These are phyloP conservation scores for Echria macrotheca DNA, from an alignment of 495 filamentous ascomycete species.

Conservation along the genomic window DNA sequence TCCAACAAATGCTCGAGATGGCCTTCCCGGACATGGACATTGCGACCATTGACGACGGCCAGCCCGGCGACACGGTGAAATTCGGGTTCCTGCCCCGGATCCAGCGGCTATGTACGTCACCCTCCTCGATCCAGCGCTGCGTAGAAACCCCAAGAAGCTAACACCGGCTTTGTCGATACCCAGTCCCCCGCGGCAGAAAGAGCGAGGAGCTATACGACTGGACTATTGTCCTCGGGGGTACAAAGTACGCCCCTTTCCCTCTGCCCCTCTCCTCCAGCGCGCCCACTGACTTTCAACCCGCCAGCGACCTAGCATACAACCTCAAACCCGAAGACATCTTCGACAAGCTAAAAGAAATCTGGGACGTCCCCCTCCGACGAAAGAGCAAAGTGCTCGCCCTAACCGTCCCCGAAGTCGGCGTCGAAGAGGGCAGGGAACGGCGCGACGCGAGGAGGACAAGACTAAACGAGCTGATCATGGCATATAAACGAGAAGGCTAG, in stretches of 20 bases:
- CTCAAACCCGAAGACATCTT: slow-evolving; percentile 31
- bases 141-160: not conserved
- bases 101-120: slow-evolving; percentile 34
- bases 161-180: not conserved
- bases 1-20: slow-evolving; percentile 35
- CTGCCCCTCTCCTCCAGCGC: not conserved
- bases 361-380: slow-evolving; percentile 40
- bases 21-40: slow-evolving; percentile 33
- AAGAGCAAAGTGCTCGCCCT: slow-evolving; percentile 53
- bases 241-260: slow-evolving; percentile 41
- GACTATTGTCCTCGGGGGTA: slow-evolving; percentile 52
- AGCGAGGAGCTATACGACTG: slow-evolving; percentile 32
- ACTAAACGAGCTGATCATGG: slow-evolving; percentile 50
- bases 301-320: slow-evolving; percentile 41
- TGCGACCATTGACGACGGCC: slow-evolving; percentile 36
- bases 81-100: slow-evolving; percentile 45
- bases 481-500: slow-evolving; percentile 39
- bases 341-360: slow-evolving; percentile 37
- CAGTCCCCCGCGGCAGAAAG: not conserved
- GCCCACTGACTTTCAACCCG: not conserved
- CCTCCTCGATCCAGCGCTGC: not conserved
- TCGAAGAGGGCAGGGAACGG: slow-evolving; percentile 11
- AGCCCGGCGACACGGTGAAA: slow-evolving; percentile 47
- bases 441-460: slow-evolving; percentile 35
- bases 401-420: slow-evolving; percentile 53